Evolutionary conservation across 345 rosid species (phyloP), one percentile per base, ranked within the genome.

Genomic region (Gossypioides kirkii): DNA sequence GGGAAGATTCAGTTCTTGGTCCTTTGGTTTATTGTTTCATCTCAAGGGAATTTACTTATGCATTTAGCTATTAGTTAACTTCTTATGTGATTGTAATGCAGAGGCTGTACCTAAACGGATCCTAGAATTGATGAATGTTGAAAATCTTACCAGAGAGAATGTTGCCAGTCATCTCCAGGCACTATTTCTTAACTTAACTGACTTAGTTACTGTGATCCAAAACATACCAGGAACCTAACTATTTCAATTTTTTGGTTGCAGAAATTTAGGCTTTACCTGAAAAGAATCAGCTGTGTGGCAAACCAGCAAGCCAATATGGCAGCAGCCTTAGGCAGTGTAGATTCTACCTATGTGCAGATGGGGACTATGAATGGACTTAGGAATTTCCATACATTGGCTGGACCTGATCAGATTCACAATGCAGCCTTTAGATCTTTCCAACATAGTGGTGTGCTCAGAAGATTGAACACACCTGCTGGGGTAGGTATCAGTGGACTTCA

Each of bases 111-210:
- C 99, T 2, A 95, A 95, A 81, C 91, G 88, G 86, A 93, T 95
- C 74, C 93, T 95, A 38, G 97, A 92, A 77, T 69, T 92, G 70
- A 95, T 95, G 99, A 88, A 89, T 78, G 98, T 88, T 70, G 98
- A 87, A 69, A 87, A 87, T 63, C 91, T 94, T 54, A 90, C 95
- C 52, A 87, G 97, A 79, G 98, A 94, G 80, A 92, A 94, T 71
- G 97, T 94, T 36, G 97, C 97, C 55, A 94, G 98, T 82, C 98
- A 94, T 80, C 91, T 94, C 76, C 98, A 94, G 98, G 98, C 80
- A 76, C 28, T 60, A 32, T 63, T 62, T 77, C 80, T 59, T 43
- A 38, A n/a, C 25, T 41, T 38, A 49, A 20, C 42, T 47, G 58
- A 14, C 16, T 16, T 16, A 49, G 14, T 14, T 68, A 17, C 43